Evolutionary conservation across 2,329 filamentous ascomycete species (phyloP).

Genomic region (Exophiala xenobiotica): DNA sequence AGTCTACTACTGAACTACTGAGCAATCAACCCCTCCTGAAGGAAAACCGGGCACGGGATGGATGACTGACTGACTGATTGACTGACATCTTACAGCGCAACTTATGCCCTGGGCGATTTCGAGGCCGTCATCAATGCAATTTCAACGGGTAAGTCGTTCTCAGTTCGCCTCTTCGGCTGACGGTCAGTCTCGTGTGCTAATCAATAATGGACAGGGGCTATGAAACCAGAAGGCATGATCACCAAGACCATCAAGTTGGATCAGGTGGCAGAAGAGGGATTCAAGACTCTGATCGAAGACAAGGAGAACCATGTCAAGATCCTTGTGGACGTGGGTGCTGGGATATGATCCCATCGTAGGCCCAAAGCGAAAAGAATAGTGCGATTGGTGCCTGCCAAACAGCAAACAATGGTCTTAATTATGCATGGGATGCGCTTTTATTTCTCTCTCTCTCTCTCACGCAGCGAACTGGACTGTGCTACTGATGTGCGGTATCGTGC

Average conservation of each 20-base stretch:
- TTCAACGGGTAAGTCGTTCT: slow-evolving; percentile 31
- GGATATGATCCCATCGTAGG: slow-evolving; percentile 5
- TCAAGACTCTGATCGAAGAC: slow-evolving; percentile 36
- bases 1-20: neutral
- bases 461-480: too few relatives aligned
- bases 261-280: slow-evolving; percentile 34
- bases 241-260: slow-evolving; percentile 33
- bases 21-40: too few relatives aligned
- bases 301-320: slow-evolving; percentile 41
- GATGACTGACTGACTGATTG: neutral
- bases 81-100: too few relatives aligned
- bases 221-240: slow-evolving; percentile 34
- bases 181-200: neutral
- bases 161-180: neutral
- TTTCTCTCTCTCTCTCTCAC: too few relatives aligned
- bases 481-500: too few relatives aligned
- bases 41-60: too few relatives aligned
- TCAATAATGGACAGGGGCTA: slow-evolving; percentile 20
- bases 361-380: neutral
- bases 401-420: too few relatives aligned
- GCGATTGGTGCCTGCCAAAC: too few relatives aligned
- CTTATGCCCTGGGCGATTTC: slow-evolving; percentile 54
- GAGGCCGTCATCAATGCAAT: slow-evolving; percentile 48
- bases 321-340: slow-evolving; percentile 32
- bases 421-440: too few relatives aligned